Base-by-base conservation (phyloP, 129 eudicot species). In the Ambrosia trifida region DNA sequence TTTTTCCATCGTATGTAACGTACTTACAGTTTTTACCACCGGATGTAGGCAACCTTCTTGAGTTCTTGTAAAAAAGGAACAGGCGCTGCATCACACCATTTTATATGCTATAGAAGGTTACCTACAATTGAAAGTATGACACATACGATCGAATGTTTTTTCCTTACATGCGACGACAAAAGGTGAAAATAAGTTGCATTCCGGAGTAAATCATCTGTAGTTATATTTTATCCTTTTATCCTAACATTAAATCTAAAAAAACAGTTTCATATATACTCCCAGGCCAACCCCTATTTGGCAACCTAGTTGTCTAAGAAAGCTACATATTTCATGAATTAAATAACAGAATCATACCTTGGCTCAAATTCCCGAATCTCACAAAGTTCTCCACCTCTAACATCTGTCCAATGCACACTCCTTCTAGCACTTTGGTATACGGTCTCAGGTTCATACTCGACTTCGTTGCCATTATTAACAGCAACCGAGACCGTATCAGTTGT, bases 351-450 rank as follows among this genome's bases (percentile, higher is more conserved):
- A 58, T 88, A 91, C 97, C 97, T 91, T 79, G 85, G 81, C 83
- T 91, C 97, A 66, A 88, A 91, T 84, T 91, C 97, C 70, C 96
- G 88, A 69, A 91, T 82, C 77, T 88, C 89, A 44, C 83, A 83
- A 72, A 91, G 96, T 75, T 91, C 96, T 61, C 92, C 95, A 31
- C 97, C 97, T 51, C 64, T 76, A 64, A 89, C 81, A 84, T 88
- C 96, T 45, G 86, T 84, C 97, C 97, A 91, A 76, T 88, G 87
- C 74, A 91, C 91, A 52, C 83, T 91, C 78, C 97, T 83, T 69
- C 76, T 82, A 51, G 43, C 80, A 54, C 72, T 72, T 65, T 53
- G 72, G 3, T 40, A 36, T 13, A 28, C 18, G 1, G 64, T 13
- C 41, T 58, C 64, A 31, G 30, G 64, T 40, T 58, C 54, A 1